Percentiles rank a stretch among this genome's conserved stretches.
These are phyloP conservation scores for Rosa hybrid DNA, from an alignment of 331 rosid genomes.

Conservation along the genomic window DNA sequence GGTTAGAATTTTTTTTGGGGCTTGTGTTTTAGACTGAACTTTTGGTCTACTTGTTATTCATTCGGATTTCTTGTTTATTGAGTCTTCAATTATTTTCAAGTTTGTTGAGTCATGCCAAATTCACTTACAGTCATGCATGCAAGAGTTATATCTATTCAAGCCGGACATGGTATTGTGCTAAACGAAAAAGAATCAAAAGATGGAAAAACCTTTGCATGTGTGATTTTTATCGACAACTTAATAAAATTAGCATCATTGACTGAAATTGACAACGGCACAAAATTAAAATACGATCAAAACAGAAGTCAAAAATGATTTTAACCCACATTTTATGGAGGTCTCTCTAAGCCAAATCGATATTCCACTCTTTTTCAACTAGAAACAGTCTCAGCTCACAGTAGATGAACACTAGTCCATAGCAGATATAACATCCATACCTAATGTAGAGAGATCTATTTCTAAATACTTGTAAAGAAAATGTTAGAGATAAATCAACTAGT, in stretches of 20 bases:
- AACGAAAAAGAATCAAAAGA: no score
- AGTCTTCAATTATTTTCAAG: no score
- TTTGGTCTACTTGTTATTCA: not conserved
- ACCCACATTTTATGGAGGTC: not conserved
- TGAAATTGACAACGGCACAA: not conserved
- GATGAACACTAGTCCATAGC: constrained; percentile 46
- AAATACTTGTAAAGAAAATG: not conserved
- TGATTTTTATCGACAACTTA: no score
- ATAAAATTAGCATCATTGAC: no score
- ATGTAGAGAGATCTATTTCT: not conserved
- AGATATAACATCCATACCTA: constrained; percentile 72
- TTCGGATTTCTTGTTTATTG: not conserved
- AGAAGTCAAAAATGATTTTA: not conserved
- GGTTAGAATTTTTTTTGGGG: not conserved
- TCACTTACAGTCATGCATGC: not conserved
- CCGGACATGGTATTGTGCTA: no score
- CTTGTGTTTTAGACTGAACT: not conserved
- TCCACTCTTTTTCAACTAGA: not conserved
- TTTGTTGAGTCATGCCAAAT: not conserved
- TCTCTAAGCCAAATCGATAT: not conserved
- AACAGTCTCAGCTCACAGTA: constrained; percentile 32
- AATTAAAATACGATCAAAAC: not conserved
- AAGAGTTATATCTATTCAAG: no score
- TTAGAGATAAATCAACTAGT: not conserved
- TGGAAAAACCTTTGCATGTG: not conserved